These are phyloP conservation scores for Schwanniomyces pseudopolymorphus DNA, from an alignment of 805 yeast species.

Conservation along the genomic window DNA sequence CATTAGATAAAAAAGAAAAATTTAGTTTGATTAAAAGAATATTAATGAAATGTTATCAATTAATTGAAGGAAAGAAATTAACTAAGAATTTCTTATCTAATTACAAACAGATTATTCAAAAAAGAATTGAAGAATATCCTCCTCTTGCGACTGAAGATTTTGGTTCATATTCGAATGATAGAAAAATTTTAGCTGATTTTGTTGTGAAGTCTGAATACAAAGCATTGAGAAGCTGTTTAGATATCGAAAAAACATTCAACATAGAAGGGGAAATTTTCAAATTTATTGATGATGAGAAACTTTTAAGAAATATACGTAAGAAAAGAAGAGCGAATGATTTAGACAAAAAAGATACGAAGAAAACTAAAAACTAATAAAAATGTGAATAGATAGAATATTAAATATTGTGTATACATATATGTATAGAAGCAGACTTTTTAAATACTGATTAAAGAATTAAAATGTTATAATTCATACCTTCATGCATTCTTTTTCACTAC, in stretches of 20 bases:
- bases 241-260: slow-evolving; percentile 22
- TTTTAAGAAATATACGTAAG: slow-evolving; percentile 59
- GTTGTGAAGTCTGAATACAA: slow-evolving; percentile 57
- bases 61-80: slow-evolving; percentile 50
- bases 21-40: slow-evolving; percentile 46
- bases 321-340: slow-evolving; percentile 29
- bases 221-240: slow-evolving; percentile 45
- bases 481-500: slow-evolving; percentile 7
- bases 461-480: not conserved
- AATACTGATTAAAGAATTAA: not conserved
- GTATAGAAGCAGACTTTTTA: not conserved
- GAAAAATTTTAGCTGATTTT: slow-evolving; percentile 49
- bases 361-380: slow-evolving; percentile 11
- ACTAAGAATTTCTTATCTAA: slow-evolving; percentile 37
- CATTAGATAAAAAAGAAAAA: slow-evolving; percentile 17
- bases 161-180: slow-evolving; percentile 9
- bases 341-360: slow-evolving; percentile 21
- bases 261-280: slow-evolving; percentile 28
- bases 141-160: slow-evolving; percentile 22
- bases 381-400: not conserved
- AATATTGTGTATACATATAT: not conserved
- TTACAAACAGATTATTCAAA: slow-evolving; percentile 30
- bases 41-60: slow-evolving; percentile 59
- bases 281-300: slow-evolving; percentile 57
- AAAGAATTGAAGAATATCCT: slow-evolving; percentile 52